Evolutionary conservation across 2,329 filamentous ascomycete species (phyloP), one percentile per base, ranked within the genome.

Genomic region (Diaporthe destruens): DNA sequence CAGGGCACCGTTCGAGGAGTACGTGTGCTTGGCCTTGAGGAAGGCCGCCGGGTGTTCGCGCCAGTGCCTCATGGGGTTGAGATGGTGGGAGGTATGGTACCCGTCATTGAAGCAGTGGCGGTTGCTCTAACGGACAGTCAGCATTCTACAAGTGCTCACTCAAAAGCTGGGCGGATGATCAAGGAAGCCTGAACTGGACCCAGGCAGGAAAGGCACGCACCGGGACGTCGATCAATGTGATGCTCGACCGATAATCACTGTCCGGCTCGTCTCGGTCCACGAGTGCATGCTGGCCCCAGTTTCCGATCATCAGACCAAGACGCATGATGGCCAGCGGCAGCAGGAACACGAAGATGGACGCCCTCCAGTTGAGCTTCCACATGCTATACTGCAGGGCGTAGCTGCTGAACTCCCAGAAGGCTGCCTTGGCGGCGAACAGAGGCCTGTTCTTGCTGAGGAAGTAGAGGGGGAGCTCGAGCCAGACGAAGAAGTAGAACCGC

Each of bases 221-320:
- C 8, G 91, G 86, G 8, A 95, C 92, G 77, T 96, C 93, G 70
- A 96, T 91, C 32, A 96, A 80, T 0, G 93, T 95, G 75, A 95
- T 93, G 80, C 93, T 95, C 0, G 92, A 94, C 47, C 93, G 87
- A 77, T 91, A 95, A 78, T 96, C 93, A 0, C 92, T 95, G 77
- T 93, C 89, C 0, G 93, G 93, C 76, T 94, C 91, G 16, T 89
- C 84, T 25, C 91, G 88, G 77, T 96, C 93, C 8, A 96, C 93
- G 75, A 96, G 91, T 1, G 93, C 93, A 79, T 96, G 93, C 79
- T 96, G 93, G 4, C 92, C 93, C 92, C 93, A 96, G 79, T 96
- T 96, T 1, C 93, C 93, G 9, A 93, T 86, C 93, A 95, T 96
- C 75, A 96, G 81, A 0, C 90, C 93, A 23, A 94, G 76, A 0